phyloP scores from a whole-genome alignment of 2,329 filamentous ascomycete genomes.

The Fusarium papillatum region DNA sequence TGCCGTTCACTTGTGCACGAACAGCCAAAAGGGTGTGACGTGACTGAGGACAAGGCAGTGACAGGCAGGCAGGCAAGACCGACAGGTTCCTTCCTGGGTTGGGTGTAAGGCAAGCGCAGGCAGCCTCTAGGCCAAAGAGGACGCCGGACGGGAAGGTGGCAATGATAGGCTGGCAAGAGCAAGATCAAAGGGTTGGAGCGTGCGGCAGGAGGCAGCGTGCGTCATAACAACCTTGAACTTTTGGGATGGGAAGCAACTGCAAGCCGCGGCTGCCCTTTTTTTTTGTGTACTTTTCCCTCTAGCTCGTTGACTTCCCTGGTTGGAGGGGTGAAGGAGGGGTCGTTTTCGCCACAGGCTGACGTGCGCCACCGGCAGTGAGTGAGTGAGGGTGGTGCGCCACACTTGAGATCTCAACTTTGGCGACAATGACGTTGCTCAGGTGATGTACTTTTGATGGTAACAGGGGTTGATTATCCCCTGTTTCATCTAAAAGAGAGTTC shows the following conservation, averaged over 20 bases:
- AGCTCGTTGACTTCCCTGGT: constrained; percentile 23
- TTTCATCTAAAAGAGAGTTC: neutral
- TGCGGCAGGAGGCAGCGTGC: constrained; percentile 32
- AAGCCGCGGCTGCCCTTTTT: constrained; percentile 33
- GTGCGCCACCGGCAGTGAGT: constrained; percentile 21
- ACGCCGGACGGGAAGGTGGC: constrained; percentile 19
- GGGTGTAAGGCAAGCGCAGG: neutral
- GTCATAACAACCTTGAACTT: constrained; percentile 41
- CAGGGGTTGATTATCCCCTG: neutral
- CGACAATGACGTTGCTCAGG: constrained; percentile 4
- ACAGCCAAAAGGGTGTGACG: constrained; percentile 32
- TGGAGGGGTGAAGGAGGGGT: constrained; percentile 46
- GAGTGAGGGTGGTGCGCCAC: constrained; percentile 6
- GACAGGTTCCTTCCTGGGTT: constrained; percentile 7
- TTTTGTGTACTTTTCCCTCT: constrained; percentile 36
- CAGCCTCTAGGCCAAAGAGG: constrained; percentile 3
- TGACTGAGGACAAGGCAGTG: constrained; percentile 35
- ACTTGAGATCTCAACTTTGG: constrained; percentile 6
- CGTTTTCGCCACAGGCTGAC: constrained; percentile 36
- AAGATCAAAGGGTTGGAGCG: constrained; percentile 21
- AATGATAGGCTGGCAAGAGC: constrained; percentile 3
- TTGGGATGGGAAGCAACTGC: constrained; percentile 7
- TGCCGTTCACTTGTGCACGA: constrained; percentile 29
- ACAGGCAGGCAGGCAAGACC: constrained; percentile 6
- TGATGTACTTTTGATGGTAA: neutral